Conservation (phyloP, 495 filamentous ascomycete species). For the Penicillium taxi region DNA sequence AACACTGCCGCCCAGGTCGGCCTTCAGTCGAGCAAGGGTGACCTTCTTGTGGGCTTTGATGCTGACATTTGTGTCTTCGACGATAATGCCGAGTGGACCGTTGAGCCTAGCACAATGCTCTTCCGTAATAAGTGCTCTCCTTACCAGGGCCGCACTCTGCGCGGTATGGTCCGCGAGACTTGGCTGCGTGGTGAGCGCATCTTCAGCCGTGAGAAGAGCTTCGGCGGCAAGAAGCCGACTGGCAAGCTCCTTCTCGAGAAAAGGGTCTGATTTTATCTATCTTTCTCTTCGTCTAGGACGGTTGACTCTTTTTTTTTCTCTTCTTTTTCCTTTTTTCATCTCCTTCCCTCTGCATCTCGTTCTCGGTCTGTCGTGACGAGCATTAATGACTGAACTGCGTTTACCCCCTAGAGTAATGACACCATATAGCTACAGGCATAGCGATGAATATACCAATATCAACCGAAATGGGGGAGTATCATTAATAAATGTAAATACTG, state of each 20-base stretch:
- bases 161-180: constrained; percentile 78
- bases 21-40: constrained; percentile 73
- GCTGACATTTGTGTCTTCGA: constrained; percentile 93
- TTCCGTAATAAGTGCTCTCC: constrained; percentile 94
- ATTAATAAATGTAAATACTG: neutral
- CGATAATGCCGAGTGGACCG: constrained; percentile 66
- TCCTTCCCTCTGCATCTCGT: constrained; percentile 13
- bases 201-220: constrained; percentile 56
- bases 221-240: constrained; percentile 49
- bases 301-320: constrained; percentile 4
- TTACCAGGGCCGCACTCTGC: constrained; percentile 77
- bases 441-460: constrained; percentile 6
- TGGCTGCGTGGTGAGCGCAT: constrained; percentile 78
- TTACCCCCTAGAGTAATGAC: constrained; percentile 27
- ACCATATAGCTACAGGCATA: constrained; percentile 22
- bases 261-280: constrained; percentile 31
- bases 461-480: constrained; percentile 10
- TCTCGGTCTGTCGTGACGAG: constrained; percentile 16
- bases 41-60: constrained; percentile 75
- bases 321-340: constrained; percentile 6
- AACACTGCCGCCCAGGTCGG: constrained; percentile 92
- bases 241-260: constrained; percentile 56
- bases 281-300: no score
- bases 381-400: constrained; percentile 27
- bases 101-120: constrained; percentile 63